Conservation (phyloP, 129 eudicot genomes). For the Centella asiatica region DNA sequence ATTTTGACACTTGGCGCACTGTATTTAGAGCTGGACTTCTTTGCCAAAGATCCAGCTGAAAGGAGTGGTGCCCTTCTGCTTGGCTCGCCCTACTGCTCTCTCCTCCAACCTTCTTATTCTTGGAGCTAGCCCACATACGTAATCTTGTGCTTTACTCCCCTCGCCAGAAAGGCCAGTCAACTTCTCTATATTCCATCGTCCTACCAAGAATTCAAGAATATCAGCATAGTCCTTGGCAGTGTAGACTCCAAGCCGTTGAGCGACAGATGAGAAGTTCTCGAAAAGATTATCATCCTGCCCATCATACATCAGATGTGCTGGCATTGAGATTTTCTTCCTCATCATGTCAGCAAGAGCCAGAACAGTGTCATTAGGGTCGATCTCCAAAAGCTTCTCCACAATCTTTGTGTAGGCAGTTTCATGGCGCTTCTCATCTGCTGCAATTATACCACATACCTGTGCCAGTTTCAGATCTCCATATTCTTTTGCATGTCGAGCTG, state of each 20-base stretch:
- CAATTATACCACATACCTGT: constrained; percentile 42
- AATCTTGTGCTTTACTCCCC: constrained; percentile 39
- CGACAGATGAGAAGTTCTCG: constrained; percentile 37
- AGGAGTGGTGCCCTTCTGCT: constrained; percentile 28
- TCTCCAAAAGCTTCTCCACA: constrained; percentile 42
- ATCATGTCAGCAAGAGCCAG: constrained; percentile 39
- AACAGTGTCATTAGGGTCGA: constrained; percentile 39
- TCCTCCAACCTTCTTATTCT: constrained; percentile 40
- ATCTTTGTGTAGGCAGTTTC: constrained; percentile 51
- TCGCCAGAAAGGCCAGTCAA: constrained; percentile 36
- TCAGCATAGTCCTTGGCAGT: constrained; percentile 45
- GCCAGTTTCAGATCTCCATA: constrained; percentile 49
- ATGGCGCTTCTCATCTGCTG: constrained; percentile 49
- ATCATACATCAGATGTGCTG: constrained; percentile 48
- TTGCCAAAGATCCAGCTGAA: constrained; percentile 41
- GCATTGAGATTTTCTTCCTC: constrained; percentile 48
- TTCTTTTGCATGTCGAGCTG: constrained; percentile 43
- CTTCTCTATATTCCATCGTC: constrained; percentile 36
- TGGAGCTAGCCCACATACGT: constrained; percentile 31
- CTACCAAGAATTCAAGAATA: constrained; percentile 34
- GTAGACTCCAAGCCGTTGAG: constrained; percentile 42
- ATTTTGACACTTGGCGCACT: neutral
- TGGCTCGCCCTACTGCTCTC: constrained; percentile 33
- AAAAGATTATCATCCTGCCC: constrained; percentile 41
- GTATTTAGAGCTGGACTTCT: constrained; percentile 28